Base-by-base conservation (phyloP, 129 eudicot species). In the Mikania micrantha region DNA sequence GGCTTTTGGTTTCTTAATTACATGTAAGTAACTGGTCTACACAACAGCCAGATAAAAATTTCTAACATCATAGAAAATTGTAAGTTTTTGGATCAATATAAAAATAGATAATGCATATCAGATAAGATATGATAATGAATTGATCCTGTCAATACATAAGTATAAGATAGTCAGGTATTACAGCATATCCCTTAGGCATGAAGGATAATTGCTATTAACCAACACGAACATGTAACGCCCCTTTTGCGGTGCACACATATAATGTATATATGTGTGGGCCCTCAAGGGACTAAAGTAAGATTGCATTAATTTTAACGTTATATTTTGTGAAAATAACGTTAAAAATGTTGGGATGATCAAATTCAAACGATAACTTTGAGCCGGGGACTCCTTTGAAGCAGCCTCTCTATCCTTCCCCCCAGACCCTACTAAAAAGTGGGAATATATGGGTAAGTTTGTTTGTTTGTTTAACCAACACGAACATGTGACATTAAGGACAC, bases 381-480 rank as follows among this genome's bases (percentile, higher is more conserved):
- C n/a, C n/a, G n/a, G n/a, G n/a, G n/a, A n/a, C n/a, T n/a, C n/a
- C n/a, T n/a, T n/a, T n/a, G n/a, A n/a, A n/a, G n/a, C n/a, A n/a
- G n/a, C n/a, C n/a, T n/a, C n/a, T n/a, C n/a, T n/a, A n/a, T n/a
- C n/a, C n/a, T n/a, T n/a, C n/a, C n/a, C n/a, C n/a, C n/a, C n/a
- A n/a, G n/a, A n/a, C n/a, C n/a, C n/a, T n/a, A n/a, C n/a, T n/a
- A n/a, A n/a, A n/a, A n/a, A n/a, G n/a, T n/a, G n/a, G n/a, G n/a
- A n/a, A n/a, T n/a, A n/a, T n/a, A n/a, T n/a, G n/a, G n/a, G n/a
- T n/a, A n/a, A n/a, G n/a, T n/a, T n/a, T n/a, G n/a, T n/a, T n/a
- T n/a, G n/a, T n/a, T n/a, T n/a, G n/a, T n/a, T 52, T 21, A 48
- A 52, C 59, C 59, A 52, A 52, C 59, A 48, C 20, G 56, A 48